Base-by-base conservation (phyloP, 2,329 filamentous ascomycete species). In the Beauveria sp. region DNA sequence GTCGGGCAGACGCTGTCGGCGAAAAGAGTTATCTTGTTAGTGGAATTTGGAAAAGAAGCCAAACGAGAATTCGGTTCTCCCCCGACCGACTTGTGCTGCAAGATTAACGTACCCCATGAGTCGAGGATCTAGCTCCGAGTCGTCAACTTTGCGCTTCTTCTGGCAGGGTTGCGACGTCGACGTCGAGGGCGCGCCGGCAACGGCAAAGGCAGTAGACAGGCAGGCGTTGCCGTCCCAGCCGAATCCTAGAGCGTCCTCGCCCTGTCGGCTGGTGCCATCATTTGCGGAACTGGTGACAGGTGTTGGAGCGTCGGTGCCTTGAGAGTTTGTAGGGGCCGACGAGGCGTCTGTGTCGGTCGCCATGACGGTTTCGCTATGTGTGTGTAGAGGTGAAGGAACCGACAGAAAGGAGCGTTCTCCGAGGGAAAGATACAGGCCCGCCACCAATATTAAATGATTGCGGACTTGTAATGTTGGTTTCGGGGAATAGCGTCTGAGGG, bases 291-390 rank as follows among this genome's bases (percentile, higher is more conserved):
- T 57, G 14, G 62, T 63, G n/a, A 63, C 46, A 26, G 62, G 62
- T 3, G 62, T 63, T 31, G 52, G 50, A n/a, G 62, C 57, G 48
- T 63, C 57, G 48, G 57, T 60, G 28, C 26, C 56, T 18, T 53
- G 51, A 2, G 62, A 56, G 38, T 53, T 57, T 49, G 62, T 63
- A n/a, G 57, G 62, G 9, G 56, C 28, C 16, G 62, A 63, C 7
- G 62, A 63, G 40, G 34, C 10, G 58, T 63, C 57, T 28, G 62
- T 61, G 28, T 63, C 62, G 46, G 52, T 61, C 18, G 57, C 57
- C 57, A 63, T 63, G 49, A 31, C 26, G 40, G 34, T 42, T 10
- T n/a, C 22, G 34, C 28, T 28, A 18, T 49, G 26, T 51, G 24
- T 59, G 49, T 10, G 42, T 5, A 18, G 38, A 24, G 10, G 34